phyloP scores from a whole-genome alignment of 163 green algal species.

The Coccomyxa subellipsoidea region DNA sequence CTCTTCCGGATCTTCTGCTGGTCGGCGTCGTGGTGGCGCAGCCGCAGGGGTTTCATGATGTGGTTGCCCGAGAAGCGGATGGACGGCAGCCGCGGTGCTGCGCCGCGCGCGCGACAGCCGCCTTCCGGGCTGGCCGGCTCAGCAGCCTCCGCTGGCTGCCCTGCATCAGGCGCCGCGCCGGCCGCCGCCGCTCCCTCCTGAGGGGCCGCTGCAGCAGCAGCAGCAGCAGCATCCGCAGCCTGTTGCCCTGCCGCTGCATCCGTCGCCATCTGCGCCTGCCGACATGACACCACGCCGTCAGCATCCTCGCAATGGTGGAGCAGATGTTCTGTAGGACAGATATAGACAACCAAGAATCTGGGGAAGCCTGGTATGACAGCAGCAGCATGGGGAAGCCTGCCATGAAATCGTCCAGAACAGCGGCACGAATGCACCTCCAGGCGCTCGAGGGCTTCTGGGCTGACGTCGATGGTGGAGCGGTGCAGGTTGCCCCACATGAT shows the following conservation, averaged over 20 bases:
- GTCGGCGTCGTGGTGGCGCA: background rate
- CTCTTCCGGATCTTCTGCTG: background rate
- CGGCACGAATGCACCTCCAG: background rate
- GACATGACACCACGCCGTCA: background rate
- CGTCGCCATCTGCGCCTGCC: background rate
- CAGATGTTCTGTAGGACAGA: too few species aligned
- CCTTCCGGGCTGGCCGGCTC: background rate
- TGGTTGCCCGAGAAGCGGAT: constrained; percentile 1
- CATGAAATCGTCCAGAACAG: too few species aligned
- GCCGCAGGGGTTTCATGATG: background rate
- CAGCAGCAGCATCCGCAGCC: background rate
- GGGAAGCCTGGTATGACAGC: too few species aligned
- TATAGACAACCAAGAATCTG: too few species aligned
- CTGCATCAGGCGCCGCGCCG: background rate
- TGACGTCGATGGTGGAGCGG: constrained; percentile 2
- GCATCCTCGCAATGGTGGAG: too few species aligned
- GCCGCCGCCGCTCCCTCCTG: background rate
- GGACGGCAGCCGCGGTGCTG: background rate
- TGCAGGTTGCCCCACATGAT: constrained; percentile 19
- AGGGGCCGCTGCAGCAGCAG: background rate
- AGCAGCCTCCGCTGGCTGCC: background rate
- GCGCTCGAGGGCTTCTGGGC: background rate
- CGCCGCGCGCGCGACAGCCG: background rate
- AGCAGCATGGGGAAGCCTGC: too few species aligned
- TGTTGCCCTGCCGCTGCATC: background rate